These are phyloP conservation scores for Kalaharituber pfeilii DNA, from an alignment of 2,329 filamentous ascomycete species.

Conservation along the genomic window DNA sequence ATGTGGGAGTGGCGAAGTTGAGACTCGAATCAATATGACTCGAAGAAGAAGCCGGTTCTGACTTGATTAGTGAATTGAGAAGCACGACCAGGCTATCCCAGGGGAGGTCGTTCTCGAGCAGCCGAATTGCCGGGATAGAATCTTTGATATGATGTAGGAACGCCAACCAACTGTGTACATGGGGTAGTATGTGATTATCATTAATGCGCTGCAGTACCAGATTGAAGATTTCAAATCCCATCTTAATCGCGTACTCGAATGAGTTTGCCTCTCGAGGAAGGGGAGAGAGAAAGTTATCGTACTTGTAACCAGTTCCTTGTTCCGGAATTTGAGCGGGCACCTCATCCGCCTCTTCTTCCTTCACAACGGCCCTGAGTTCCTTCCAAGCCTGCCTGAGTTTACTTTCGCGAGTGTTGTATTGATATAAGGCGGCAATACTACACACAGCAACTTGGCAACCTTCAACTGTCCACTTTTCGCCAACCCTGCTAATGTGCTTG, in stretches of 20 bases:
- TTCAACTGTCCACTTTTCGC: conserved; percentile 24
- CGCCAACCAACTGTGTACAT: conserved; percentile 43
- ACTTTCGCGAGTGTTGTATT: conserved; percentile 18
- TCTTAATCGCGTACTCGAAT: conserved; percentile 27
- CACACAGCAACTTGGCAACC: conserved; percentile 17
- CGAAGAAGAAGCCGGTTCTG: conserved; percentile 20
- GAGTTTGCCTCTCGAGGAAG: conserved; percentile 12
- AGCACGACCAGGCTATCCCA: conserved; percentile 37
- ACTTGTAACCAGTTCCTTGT: conserved; percentile 5
- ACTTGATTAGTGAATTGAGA: conserved; percentile 30
- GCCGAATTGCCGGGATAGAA: conserved; percentile 30
- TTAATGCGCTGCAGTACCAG: conserved; percentile 36
- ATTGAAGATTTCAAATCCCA: conserved; percentile 32
- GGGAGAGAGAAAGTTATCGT: conserved; percentile 11
- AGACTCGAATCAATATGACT: neutral
- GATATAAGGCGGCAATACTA: conserved; percentile 20
- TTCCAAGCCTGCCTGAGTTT: conserved; percentile 15
- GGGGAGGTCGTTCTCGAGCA: conserved; percentile 33
- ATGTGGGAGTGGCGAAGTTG: conserved; percentile 30
- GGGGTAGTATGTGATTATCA: conserved; percentile 44
- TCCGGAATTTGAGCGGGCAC: neutral
- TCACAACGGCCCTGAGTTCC: conserved; percentile 7
- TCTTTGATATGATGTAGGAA: conserved; percentile 37
- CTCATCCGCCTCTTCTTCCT: conserved; percentile 13
- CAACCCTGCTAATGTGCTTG: conserved; percentile 36